These are phyloP conservation scores for Vigna mungo DNA, from an alignment of 306 rosid genomes.

Conservation along the genomic window DNA sequence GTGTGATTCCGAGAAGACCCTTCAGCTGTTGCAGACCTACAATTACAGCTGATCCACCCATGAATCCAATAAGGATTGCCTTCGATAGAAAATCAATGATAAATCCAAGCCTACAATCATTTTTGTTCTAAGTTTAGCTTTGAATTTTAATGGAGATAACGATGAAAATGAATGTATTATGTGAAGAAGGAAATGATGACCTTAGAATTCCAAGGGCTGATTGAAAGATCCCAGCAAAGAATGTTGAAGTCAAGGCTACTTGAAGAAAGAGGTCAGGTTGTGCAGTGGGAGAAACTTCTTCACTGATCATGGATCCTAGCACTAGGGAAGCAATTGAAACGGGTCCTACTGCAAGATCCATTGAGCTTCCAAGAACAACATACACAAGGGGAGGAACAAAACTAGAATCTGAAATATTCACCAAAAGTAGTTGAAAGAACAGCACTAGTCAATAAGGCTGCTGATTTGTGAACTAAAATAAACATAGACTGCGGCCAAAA, in stretches of 20 bases:
- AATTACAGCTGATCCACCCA: slow-evolving; percentile 90
- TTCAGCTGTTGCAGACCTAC: slow-evolving; percentile 90
- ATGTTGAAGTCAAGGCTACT: slow-evolving; percentile 80
- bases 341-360: slow-evolving; percentile 85
- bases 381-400: slow-evolving; percentile 89
- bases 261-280: slow-evolving; percentile 65
- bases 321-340: slow-evolving; percentile 88
- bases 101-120: slow-evolving; percentile 79
- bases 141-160: too few relatives aligned
- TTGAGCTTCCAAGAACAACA: slow-evolving; percentile 82
- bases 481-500: not conserved
- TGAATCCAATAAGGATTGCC: slow-evolving; percentile 86
- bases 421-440: not conserved
- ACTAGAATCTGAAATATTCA: slow-evolving; percentile 68
- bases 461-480: not conserved
- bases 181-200: slow-evolving; percentile 44
- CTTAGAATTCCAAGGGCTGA: slow-evolving; percentile 83
- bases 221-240: slow-evolving; percentile 86
- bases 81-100: slow-evolving; percentile 91
- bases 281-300: slow-evolving; percentile 70
- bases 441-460: not conserved
- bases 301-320: slow-evolving; percentile 78
- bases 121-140: too few relatives aligned
- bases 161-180: not conserved
- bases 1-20: slow-evolving; percentile 75